Conservation (phyloP, 1,284 basidiomycete species). For the Cryptococcus hybrid region DNA sequence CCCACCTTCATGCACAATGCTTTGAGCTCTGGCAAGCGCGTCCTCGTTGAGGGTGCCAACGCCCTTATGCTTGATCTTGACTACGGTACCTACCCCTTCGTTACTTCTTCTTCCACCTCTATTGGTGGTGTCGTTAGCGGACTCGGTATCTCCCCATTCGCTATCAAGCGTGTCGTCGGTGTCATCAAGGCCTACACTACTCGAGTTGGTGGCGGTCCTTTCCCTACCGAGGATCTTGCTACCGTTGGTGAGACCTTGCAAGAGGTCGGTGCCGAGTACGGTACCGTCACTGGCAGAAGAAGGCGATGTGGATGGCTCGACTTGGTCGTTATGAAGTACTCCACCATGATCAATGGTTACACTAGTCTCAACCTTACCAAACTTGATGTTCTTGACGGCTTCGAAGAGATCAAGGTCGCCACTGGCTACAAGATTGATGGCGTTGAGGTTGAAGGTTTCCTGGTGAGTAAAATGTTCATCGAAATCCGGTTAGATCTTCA, state of each 20-base stretch:
- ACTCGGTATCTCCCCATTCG: constrained; percentile 86
- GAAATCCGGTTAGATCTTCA: not conserved
- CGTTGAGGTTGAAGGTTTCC: constrained; percentile 79
- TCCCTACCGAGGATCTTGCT: constrained; percentile 93
- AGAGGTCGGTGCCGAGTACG: constrained; percentile 90
- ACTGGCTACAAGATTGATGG: constrained; percentile 77
- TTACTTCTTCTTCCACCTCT: constrained; percentile 88
- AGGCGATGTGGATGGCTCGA: constrained; percentile 98
- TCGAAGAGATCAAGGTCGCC: constrained; percentile 86
- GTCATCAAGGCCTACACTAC: constrained; percentile 99
- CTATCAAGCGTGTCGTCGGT: constrained; percentile 81
- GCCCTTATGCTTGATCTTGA: constrained; percentile 98
- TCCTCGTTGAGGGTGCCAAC: constrained; percentile 96
- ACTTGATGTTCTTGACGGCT: constrained; percentile 84
- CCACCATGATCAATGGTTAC: constrained; percentile 93
- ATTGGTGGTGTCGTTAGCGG: constrained; percentile 95
- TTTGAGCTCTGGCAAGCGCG: constrained; percentile 67
- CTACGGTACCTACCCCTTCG: constrained; percentile 96
- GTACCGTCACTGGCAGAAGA: constrained; percentile 86
- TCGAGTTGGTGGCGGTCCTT: constrained; percentile 93
- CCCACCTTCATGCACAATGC: constrained; percentile 82
- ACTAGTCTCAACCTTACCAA: constrained; percentile 93
- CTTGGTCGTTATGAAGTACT: constrained; percentile 90
- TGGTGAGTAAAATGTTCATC: constrained; percentile 56
- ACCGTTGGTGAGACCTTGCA: constrained; percentile 83